These are phyloP conservation scores for Colletotrichum incanum DNA, from an alignment of 2,329 filamentous ascomycete species.

Conservation along the genomic window DNA sequence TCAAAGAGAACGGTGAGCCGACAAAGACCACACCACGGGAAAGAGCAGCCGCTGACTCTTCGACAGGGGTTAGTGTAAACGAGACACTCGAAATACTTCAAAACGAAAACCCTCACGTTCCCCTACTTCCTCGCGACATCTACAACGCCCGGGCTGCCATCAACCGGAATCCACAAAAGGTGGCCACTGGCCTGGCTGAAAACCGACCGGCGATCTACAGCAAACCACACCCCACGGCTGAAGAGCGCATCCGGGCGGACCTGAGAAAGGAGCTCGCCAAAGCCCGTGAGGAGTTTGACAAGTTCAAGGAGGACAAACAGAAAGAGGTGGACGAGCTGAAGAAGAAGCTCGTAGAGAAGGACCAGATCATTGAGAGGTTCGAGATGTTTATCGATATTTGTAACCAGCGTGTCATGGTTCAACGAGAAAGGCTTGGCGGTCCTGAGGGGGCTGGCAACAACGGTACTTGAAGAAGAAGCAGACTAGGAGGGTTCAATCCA, in stretches of 20 bases:
- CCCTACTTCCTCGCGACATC: constrained; percentile 75
- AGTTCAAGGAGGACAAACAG: constrained; percentile 69
- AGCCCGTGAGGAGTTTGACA: constrained; percentile 69
- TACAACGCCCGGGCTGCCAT: constrained; percentile 79
- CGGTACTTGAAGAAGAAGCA: constrained; percentile 11
- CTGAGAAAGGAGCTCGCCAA: constrained; percentile 73
- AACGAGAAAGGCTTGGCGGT: constrained; percentile 66
- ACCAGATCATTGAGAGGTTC: constrained; percentile 74
- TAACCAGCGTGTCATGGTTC: constrained; percentile 77
- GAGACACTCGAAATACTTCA: constrained; percentile 78
- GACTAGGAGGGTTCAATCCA: neutral
- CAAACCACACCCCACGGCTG: constrained; percentile 74
- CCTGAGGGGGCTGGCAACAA: constrained; percentile 32
- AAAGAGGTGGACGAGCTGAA: constrained; percentile 73
- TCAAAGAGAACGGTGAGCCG: constrained; percentile 75
- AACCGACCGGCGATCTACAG: constrained; percentile 76
- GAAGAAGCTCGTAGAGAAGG: constrained; percentile 74
- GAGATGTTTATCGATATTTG: constrained; percentile 81
- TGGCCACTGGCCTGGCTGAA: constrained; percentile 72
- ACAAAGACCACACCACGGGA: constrained; percentile 38
- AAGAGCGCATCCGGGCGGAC: constrained; percentile 76
- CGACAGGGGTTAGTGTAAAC: constrained; percentile 73
- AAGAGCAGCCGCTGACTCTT: constrained; percentile 51
- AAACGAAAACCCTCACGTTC: constrained; percentile 74
- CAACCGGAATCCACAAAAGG: constrained; percentile 75